Conservation (phyloP, 2,329 filamentous ascomycete genomes). For the Paraconiothyrium sp. region DNA sequence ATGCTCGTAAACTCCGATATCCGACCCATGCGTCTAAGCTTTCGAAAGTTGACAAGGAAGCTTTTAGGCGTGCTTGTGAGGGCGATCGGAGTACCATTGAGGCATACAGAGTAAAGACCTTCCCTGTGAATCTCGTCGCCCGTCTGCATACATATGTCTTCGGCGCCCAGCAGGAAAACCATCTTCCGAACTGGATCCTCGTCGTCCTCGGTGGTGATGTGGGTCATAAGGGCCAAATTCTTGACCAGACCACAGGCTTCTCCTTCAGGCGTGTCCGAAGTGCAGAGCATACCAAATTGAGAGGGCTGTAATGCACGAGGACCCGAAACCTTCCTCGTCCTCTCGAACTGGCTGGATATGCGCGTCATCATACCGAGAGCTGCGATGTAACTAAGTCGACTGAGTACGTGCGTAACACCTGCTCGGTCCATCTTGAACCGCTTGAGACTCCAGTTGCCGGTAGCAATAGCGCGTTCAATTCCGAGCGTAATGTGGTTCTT, state of each 20-base stretch:
- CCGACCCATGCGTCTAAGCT: constrained; percentile 85
- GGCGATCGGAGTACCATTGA: constrained; percentile 95
- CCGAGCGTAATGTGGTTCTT: constrained; percentile 89
- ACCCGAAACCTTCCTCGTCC: constrained; percentile 95
- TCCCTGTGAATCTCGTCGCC: constrained; percentile 87
- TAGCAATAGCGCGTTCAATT: constrained; percentile 95
- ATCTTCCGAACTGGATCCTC: constrained; percentile 89
- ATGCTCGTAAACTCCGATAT: constrained; percentile 97
- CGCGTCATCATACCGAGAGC: constrained; percentile 99
- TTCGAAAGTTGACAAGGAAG: constrained; percentile 86
- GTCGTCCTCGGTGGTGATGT: constrained; percentile 96
- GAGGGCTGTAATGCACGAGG: constrained; percentile 96
- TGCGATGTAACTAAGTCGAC: constrained; percentile 93
- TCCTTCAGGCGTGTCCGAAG: constrained; percentile 97
- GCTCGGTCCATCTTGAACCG: constrained; percentile 99
- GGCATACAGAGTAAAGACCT: constrained; percentile 87
- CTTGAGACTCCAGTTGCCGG: constrained; percentile 97
- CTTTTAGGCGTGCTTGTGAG: constrained; percentile 85
- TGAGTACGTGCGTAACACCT: constrained; percentile 95
- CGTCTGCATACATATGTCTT: constrained; percentile 80
- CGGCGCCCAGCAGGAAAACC: constrained; percentile 85
- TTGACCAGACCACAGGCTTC: constrained; percentile 98
- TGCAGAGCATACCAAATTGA: constrained; percentile 97
- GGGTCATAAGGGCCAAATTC: constrained; percentile 97
- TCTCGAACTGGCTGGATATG: constrained; percentile 98